Percentiles rank a stretch among this genome's conserved stretches.
phyloP scores from a whole-genome alignment of 306 rosid species.

The Ochetophila trinervis region DNA sequence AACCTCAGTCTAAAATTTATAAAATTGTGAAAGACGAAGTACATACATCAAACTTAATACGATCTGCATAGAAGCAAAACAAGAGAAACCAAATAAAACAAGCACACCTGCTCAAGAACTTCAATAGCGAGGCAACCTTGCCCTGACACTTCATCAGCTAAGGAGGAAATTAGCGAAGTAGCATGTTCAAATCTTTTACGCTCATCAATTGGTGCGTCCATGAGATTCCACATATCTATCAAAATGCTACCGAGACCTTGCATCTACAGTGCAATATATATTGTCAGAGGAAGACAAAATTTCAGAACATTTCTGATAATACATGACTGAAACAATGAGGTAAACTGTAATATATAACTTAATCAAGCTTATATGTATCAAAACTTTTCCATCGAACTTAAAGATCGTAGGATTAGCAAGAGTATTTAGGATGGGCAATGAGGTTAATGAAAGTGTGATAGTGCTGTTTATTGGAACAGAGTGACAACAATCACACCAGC shows the following conservation, averaged over 20 bases:
- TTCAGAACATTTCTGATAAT: not conserved
- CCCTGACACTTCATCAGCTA: constrained; percentile 61
- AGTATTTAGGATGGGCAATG: too few species aligned
- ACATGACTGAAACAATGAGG: not conserved
- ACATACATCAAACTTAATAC: constrained; percentile 2
- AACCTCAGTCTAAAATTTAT: constrained; percentile 42
- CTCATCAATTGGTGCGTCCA: constrained; percentile 66
- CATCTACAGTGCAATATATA: constrained; percentile 40
- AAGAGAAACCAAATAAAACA: constrained; percentile 14
- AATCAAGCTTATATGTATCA: too few species aligned
- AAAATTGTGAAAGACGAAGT: constrained; percentile 17
- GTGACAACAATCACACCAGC: too few species aligned
- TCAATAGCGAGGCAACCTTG: constrained; percentile 66
- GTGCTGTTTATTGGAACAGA: too few species aligned
- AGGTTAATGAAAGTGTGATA: too few species aligned
- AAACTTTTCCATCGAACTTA: too few species aligned
- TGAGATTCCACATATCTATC: constrained; percentile 75
- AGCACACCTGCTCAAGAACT: constrained; percentile 65
- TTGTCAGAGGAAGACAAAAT: not conserved
- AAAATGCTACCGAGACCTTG: constrained; percentile 56
- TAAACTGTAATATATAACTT: too few species aligned
- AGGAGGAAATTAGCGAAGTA: constrained; percentile 51
- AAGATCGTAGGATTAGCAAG: too few species aligned
- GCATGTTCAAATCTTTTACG: constrained; percentile 58
- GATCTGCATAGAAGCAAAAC: constrained; percentile 1